Evolutionary conservation across 208 protist genomes (phyloP).

Genomic region (Naegleria fowleri): DNA sequence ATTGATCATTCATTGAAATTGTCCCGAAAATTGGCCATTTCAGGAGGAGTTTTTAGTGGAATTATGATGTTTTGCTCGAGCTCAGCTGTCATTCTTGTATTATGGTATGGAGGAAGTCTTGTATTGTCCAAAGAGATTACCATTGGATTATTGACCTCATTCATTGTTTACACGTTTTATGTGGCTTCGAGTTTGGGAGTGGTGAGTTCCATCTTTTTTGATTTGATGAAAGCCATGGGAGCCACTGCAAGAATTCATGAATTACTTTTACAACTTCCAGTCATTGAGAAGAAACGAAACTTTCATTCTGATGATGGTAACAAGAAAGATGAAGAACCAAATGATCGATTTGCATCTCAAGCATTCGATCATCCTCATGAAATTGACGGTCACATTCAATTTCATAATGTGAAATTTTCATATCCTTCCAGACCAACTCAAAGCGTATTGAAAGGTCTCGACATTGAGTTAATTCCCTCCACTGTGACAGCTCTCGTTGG

Average conservation of each 20-base stretch:
- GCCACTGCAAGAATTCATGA: not conserved
- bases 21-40: conserved; percentile 47
- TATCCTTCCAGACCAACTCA: not conserved
- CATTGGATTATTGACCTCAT: not conserved
- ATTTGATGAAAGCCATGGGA: not conserved
- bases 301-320: too few species aligned
- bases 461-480: not conserved
- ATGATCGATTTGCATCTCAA: not conserved
- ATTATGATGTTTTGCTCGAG: conserved; percentile 50
- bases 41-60: conserved; percentile 44
- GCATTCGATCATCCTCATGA: not conserved
- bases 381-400: not conserved
- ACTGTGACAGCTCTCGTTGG: not conserved
- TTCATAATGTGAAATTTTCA: not conserved
- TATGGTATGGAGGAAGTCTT: conserved; percentile 55
- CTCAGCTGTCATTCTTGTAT: conserved; percentile 43
- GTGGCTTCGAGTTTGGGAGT: not conserved
- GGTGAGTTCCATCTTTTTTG: not conserved
- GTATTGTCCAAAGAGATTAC: conserved; percentile 34
- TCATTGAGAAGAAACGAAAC: not conserved
- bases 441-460: not conserved
- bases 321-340: conserved; percentile 16
- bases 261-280: not conserved
- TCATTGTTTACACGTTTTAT: not conserved
- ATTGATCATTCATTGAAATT: conserved; percentile 52